Evolutionary conservation across 805 yeast genomes (phyloP), one percentile per base, ranked within the genome.

Genomic region (Nematodospora valgi): DNA sequence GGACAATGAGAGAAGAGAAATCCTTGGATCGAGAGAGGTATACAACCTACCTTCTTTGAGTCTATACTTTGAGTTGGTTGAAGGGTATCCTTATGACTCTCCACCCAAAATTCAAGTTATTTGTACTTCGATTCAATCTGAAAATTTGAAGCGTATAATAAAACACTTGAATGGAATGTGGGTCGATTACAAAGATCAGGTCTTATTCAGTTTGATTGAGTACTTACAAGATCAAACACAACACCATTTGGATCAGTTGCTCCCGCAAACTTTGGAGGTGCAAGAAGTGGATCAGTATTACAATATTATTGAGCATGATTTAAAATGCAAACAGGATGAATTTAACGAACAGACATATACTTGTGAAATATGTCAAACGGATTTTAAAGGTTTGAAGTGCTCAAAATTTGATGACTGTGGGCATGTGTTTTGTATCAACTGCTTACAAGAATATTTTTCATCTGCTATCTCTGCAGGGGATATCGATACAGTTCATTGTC

Each of bases 311-410:
- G 39, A 47, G 2, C 53, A 53, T 37, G 53, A 64, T 37, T 23
- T 41, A 10, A n/a, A 38, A 4, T 49, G 48, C 3, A 17, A 32
- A 12, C 36, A 45, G 10, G 34, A 46, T 1, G 53, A 56, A 9
- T 72, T 71, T 41, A 41, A 60, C 5, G 35, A 39, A 9, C 44
- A 48, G 8, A 67, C 78, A 5, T 74, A 68, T 41, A 45, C 56
- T 3, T 80, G 85, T 50, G 73, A 70, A n/a, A 76, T 80, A 0
- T 80, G 86, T 48, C 73, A 75, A 41, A 67, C 59, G 15, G 66
- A 61, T 21, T 57, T 55, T 32, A 72, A 71, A 38, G 85, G 85
- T 1, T 35, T 25, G 0, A 38, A 48, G 4, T 70, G 75, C 44
- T 45, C 54, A 10, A 30, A 40, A 31, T 58, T 70, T 35, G 52